A percentile compares a stretch with the other conserved stretches of the same genome.
Conservation (phyloP, 257 asterid genomes). For the Jacaranda mimosifolia region DNA sequence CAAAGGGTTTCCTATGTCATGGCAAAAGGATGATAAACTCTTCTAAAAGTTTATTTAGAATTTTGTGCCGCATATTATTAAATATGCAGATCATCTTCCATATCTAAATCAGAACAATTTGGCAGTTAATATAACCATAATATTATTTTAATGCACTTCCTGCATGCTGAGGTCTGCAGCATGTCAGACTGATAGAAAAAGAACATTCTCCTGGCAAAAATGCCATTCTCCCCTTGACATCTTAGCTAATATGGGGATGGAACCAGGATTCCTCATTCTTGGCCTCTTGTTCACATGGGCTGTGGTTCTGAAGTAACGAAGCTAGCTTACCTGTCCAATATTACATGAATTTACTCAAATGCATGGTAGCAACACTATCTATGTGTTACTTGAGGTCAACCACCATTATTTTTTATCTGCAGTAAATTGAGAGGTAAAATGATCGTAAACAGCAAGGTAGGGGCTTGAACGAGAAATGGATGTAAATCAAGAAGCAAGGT, state of each 20-base stretch:
- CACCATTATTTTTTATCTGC: neutral
- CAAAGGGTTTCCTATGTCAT: neutral
- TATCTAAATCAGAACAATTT: neutral
- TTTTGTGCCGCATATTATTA: neutral
- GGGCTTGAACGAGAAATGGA: neutral
- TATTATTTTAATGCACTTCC: no score
- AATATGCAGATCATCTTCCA: neutral
- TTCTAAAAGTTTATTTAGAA: neutral
- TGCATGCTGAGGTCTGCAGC: no score
- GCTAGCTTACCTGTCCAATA: neutral
- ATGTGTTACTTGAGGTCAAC: neutral
- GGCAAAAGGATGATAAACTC: neutral
- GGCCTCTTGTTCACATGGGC: no score
- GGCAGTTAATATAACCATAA: neutral
- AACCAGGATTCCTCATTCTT: neutral
- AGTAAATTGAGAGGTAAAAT: neutral
- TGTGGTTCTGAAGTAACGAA: neutral
- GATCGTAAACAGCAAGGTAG: neutral
- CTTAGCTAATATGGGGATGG: neutral
- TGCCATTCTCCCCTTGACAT: neutral
- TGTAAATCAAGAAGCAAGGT: constrained; percentile 15
- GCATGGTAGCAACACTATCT: neutral
- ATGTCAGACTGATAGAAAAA: neutral
- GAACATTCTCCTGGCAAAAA: neutral
- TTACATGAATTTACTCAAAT: neutral